Base-by-base conservation (phyloP, 2,329 filamentous ascomycete species). In the Trichoderma sp. region DNA sequence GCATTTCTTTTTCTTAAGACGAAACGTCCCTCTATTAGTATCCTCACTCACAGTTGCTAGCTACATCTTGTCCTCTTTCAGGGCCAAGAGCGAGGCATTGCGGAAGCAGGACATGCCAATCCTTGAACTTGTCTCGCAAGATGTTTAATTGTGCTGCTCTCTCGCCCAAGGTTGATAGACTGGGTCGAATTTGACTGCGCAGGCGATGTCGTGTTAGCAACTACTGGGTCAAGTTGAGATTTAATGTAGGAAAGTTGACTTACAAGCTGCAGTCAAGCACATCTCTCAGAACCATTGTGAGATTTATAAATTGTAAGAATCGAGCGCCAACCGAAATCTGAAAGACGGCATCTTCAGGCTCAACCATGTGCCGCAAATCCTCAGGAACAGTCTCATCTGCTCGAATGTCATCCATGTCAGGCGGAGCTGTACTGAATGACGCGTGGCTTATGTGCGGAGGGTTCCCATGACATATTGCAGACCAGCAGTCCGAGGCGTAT, bases 391-490 rank as follows among this genome's bases (percentile, higher is more conserved):
- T 78, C 71, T 84, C 83, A 37, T 84, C 82, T 21, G 76, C 79
- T 8, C 77, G 73, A 10, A 84, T 64, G 70, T 85, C 83, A 2
- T 83, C 81, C 72, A 83, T 77, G 6, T 76, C 74, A 7, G 80
- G 76, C 2, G 76, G 72, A 0, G 75, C 69, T 0, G 83, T 85
- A 58, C 79, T 80, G 65, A 81, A 84, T 0, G 82, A 81, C 3
- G 75, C 76, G 3, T 72, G 71, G 59, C 77, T 77, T 31, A 85
- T 81, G 70, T 84, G 82, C 2, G 82, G 81, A 4, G 83, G 82
- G 59, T 83, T 83, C 0, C 83, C 83, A 68, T 84, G 82, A 47
- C 80, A 81, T 33, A 84, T 77, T 1, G 82, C 78, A 1, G 82
- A 80, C 83, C 83, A 85, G 33, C 78, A 78, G 67, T 85, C 83